These are phyloP conservation scores for Apiospora kogelbergensis DNA, from an alignment of 2,329 filamentous ascomycete species.

Conservation along the genomic window DNA sequence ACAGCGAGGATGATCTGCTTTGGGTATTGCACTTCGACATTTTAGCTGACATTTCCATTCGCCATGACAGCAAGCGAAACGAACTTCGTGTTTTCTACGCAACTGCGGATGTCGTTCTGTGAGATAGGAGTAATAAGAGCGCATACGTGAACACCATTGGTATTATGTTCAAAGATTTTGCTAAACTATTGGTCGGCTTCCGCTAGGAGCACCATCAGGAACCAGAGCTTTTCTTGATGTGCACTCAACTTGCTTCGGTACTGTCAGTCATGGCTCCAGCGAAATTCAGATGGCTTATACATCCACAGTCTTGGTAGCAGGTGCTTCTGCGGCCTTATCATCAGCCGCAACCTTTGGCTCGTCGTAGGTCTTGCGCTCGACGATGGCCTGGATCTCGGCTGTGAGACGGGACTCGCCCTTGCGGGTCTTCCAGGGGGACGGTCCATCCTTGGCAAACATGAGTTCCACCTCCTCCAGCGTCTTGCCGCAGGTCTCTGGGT, in stretches of 20 bases:
- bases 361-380: constrained; percentile 21
- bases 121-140: too few species aligned
- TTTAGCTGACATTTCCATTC: too few species aligned
- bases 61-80: too few species aligned
- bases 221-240: too few species aligned
- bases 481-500: constrained; percentile 38
- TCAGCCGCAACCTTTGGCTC: background rate
- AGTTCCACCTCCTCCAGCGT: constrained; percentile 39
- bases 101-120: too few species aligned
- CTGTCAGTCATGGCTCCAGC: background rate
- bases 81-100: too few species aligned
- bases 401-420: constrained; percentile 29
- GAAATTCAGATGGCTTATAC: background rate
- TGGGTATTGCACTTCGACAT: too few species aligned
- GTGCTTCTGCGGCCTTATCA: background rate
- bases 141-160: too few species aligned
- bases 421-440: constrained; percentile 39
- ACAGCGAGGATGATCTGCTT: too few species aligned
- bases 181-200: too few species aligned
- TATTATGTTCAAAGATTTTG: too few species aligned
- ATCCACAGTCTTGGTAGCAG: background rate
- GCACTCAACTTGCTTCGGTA: background rate
- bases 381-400: constrained; percentile 28
- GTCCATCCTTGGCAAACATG: constrained; percentile 34
- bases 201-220: too few species aligned